phyloP scores from a whole-genome alignment of 768 basidiomycete genomes.

The Termitomyces eurrhizus region DNA sequence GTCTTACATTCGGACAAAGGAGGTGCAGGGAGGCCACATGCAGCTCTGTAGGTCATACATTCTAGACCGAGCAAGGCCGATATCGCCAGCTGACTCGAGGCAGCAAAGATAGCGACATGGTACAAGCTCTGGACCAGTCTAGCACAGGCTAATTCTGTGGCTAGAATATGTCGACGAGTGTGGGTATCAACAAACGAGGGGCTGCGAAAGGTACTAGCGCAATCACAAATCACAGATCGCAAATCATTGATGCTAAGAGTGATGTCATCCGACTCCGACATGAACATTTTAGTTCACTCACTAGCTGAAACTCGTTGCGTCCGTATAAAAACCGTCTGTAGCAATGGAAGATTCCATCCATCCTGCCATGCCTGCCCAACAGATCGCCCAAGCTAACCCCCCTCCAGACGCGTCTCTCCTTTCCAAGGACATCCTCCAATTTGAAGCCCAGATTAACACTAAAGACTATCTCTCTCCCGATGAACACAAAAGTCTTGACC shows the following conservation, averaged over 20 bases:
- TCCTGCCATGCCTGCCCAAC: conserved; percentile 50
- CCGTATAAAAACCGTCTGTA: background rate
- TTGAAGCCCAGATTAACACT: conserved; percentile 43
- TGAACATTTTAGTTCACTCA: background rate
- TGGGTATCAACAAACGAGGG: background rate
- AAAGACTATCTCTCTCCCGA: conserved; percentile 42
- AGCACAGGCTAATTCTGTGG: background rate
- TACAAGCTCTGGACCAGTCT: background rate
- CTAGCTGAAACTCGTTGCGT: background rate
- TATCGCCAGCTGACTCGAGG: background rate
- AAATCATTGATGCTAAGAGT: background rate
- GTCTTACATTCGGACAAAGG: background rate
- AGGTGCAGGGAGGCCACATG: background rate
- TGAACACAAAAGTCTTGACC: conserved; percentile 48
- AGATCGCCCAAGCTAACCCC: conserved; percentile 58
- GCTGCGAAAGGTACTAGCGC: background rate
- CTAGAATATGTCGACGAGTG: background rate
- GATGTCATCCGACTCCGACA: conserved; percentile 1
- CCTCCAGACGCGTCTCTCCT: conserved; percentile 67
- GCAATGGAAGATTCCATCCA: background rate
- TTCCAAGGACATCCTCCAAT: conserved; percentile 51
- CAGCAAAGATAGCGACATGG: background rate
- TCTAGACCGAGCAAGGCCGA: background rate
- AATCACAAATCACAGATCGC: too few species aligned
- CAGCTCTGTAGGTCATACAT: background rate